Evolutionary conservation across 306 rosid genomes (phyloP), one percentile per base, ranked within the genome.

Genomic region (Gastrolobium villosum): DNA sequence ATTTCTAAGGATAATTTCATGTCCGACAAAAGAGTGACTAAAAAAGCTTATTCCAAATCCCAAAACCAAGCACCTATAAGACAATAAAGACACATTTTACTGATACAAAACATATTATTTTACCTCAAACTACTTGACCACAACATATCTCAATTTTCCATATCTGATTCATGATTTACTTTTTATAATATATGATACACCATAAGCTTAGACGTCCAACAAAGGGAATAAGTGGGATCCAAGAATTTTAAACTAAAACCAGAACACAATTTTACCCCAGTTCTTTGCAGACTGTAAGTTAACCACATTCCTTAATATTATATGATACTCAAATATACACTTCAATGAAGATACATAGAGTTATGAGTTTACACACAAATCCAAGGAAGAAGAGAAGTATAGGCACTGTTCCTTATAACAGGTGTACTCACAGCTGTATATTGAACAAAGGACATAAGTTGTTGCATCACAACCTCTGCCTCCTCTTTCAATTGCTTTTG

Each of bases 401-500:
- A 40, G 40, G 72, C 14, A 32, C 65, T 70, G 75, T 82, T 70
- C 50, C 79, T 72, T 28, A 74, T 59, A 68, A 61, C 44, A 55
- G 53, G 79, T 14, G 43, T 72, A 91, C 99, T 91, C 89, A 96
- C 99, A 59, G 98, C 96, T 70, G 99, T 96, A 89, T 83, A 83
- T 57, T 88, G 97, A 65, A 91, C 99, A 77, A 84, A 86, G 71
- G 87, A 83, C 98, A 91, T 93, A 80, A 93, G 74, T 75, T 93
- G 94, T 76, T 86, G 89, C 97, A 91, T 90, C 89, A 93, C 87
- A 50, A 88, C 76, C 78, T 91, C 92, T 31, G 99, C 96, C 76
- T 93, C 98, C 37, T 86, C 97, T 84, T 91, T 88, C 87, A 93
- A 89, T 83, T 91, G 99, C 77, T 63, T 90, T 83, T 90, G 93